A percentile compares a stretch with the other conserved stretches of the same genome.
These are phyloP conservation scores for Stachybotrys elegans DNA, from an alignment of 2,329 filamentous ascomycete genomes.

Conservation along the genomic window DNA sequence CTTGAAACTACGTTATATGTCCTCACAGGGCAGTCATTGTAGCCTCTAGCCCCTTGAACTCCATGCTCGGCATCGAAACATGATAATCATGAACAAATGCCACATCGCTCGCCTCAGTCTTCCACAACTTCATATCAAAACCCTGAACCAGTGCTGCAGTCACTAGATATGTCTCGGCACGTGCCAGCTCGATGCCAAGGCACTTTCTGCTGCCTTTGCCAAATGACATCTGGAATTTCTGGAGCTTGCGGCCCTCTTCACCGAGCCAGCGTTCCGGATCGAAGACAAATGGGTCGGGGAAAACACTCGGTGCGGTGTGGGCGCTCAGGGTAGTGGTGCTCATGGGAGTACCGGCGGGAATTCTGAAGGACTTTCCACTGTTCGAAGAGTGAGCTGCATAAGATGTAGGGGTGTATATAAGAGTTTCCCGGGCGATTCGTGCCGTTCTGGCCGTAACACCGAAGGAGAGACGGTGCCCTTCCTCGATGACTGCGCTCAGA, in stretches of 20 bases:
- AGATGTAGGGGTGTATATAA: background rate
- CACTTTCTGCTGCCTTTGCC: slow-evolving; percentile 4
- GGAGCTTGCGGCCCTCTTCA: slow-evolving; percentile 3
- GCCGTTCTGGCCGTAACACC: slow-evolving; percentile 1
- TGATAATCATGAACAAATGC: slow-evolving; percentile 1
- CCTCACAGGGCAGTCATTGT: background rate
- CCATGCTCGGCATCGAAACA: slow-evolving; percentile 1
- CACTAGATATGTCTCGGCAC: slow-evolving; percentile 32
- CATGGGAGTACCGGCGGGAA: slow-evolving; percentile 1
- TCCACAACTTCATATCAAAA: slow-evolving; percentile 2
- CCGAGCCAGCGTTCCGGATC: slow-evolving; percentile 2
- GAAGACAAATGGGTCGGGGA: slow-evolving; percentile 2
- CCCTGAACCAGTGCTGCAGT: slow-evolving; percentile 2
- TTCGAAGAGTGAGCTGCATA: slow-evolving; percentile 2
- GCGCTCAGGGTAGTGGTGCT: slow-evolving; percentile 1
- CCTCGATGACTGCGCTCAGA: slow-evolving; percentile 1
- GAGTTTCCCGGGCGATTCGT: slow-evolving; percentile 1
- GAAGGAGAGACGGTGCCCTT: slow-evolving; percentile 1
- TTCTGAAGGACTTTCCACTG: background rate
- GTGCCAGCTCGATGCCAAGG: slow-evolving; percentile 7
- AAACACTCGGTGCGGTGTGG: slow-evolving; percentile 2
- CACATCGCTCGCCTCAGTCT: background rate
- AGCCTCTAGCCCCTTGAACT: background rate
- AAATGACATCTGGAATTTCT: slow-evolving; percentile 30
- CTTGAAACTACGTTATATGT: background rate